Base-by-base conservation (phyloP, 768 basidiomycete genomes). In the Lentinula sp. region DNA sequence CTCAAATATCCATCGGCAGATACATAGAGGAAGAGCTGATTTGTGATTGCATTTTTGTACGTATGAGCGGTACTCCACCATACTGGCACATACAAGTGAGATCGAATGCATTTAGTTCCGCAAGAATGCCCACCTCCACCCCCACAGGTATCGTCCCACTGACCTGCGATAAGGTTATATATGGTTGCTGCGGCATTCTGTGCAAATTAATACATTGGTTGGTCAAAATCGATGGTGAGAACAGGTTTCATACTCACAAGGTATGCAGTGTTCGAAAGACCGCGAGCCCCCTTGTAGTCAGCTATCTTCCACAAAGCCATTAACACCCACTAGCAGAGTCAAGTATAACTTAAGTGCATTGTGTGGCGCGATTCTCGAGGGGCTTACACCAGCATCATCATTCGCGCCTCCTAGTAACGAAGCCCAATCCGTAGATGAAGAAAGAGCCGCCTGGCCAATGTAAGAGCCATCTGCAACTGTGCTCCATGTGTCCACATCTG, bases 31-130 rank as follows among this genome's bases (percentile, higher is more conserved):
- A 83, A 85, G 9, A 85, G 74, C 59, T 84, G 74, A 64, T 85
- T 85, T n/a, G 83, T 85, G 61, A 85, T 78, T 9, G 83, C 81
- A 57, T 85, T 84, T 71, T 85, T 85, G 73, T 85, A 85, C 0
- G 74, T 78, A 64, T 80, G 79, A 18, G 73, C 81, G 15, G 74
- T 75, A 8, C 80, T 81, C 84, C 83, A 85, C 81, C 82, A 83
- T 33, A 32, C 49, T 49, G 45, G 7, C 9, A 39, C 15, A 16
- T 10, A 12, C 49, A 42, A 41, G 9, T 32, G 55, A 55, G 43
- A 33, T 12, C 46, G 39, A 13, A 20, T 33, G 12, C 18, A 18
- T 41, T 10, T n/a, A 4, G 10, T 37, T 13, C n/a, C 57, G 45
- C 35, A 3, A 46, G n/a, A 56, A 41, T n/a, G 16, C 28, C 18